Conservation (phyloP, 1,284 basidiomycete genomes). For the Austroboletus olivaceoglutinosus region DNA sequence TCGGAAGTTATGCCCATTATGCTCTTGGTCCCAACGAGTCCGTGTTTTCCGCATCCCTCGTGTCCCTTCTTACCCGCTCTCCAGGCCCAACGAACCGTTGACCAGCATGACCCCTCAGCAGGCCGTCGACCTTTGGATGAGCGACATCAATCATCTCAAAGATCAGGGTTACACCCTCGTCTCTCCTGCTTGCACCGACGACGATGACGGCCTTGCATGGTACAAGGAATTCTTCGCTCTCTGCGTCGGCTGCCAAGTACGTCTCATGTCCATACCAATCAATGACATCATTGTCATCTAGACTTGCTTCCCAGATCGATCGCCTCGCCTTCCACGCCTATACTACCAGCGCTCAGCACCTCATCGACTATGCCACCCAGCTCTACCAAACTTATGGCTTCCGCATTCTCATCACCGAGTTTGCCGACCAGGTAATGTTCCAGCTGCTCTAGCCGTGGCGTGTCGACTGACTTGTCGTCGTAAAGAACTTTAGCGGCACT, state of each 20-base stretch:
- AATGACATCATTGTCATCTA: background rate
- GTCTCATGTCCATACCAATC: slow-evolving; percentile 26
- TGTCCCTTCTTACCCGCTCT: slow-evolving; percentile 6
- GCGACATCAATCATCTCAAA: slow-evolving; percentile 61
- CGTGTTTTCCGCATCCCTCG: slow-evolving; percentile 16
- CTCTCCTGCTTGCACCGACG: slow-evolving; percentile 68
- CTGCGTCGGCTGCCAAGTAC: slow-evolving; percentile 51
- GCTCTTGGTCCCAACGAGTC: slow-evolving; percentile 58
- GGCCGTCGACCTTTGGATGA: slow-evolving; percentile 57
- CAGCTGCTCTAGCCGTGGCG: too few species aligned
- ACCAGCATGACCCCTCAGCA: slow-evolving; percentile 55
- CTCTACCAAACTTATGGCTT: slow-evolving; percentile 50
- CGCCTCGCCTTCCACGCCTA: slow-evolving; percentile 61
- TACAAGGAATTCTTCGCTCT: slow-evolving; percentile 52
- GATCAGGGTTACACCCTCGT: slow-evolving; percentile 55
- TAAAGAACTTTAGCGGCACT: slow-evolving; percentile 57
- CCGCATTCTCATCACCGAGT: slow-evolving; percentile 66
- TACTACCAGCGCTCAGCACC: slow-evolving; percentile 44
- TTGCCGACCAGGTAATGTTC: slow-evolving; percentile 55
- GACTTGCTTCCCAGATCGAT: slow-evolving; percentile 44
- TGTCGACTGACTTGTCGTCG: slow-evolving; percentile 7
- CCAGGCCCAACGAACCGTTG: slow-evolving; percentile 55
- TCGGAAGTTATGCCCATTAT: slow-evolving; percentile 37
- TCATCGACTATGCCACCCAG: slow-evolving; percentile 50
- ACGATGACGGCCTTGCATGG: slow-evolving; percentile 56